phyloP scores from a whole-genome alignment of 169 alveolate genomes.

The Plasmodium gaboni region DNA sequence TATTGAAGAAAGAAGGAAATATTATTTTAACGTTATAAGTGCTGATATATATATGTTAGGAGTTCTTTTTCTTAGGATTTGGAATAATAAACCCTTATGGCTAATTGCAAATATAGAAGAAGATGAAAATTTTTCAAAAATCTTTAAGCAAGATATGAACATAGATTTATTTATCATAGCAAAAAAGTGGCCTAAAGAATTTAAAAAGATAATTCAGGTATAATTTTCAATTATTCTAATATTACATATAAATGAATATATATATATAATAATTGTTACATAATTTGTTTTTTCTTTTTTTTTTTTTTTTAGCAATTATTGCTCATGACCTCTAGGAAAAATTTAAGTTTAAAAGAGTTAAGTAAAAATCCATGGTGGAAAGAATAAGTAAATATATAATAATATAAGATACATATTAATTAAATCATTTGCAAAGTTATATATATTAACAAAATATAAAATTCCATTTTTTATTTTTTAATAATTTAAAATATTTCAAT shows the following conservation, averaged over 20 bases:
- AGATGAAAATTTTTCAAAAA: slow-evolving; percentile 75
- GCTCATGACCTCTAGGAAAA: slow-evolving; percentile 26
- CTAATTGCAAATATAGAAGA: slow-evolving; percentile 81
- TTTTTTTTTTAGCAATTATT: slow-evolving; percentile 17
- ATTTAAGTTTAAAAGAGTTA: slow-evolving; percentile 40
- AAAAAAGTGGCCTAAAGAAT: slow-evolving; percentile 49
- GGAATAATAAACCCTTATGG: slow-evolving; percentile 88
- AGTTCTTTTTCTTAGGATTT: slow-evolving; percentile 84
- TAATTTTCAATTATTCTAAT: too few species aligned
- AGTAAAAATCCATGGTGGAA: slow-evolving; percentile 66
- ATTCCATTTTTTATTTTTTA: too few species aligned
- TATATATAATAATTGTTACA: background rate
- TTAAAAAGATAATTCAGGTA: slow-evolving; percentile 47
- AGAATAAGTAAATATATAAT: background rate
- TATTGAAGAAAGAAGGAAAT: slow-evolving; percentile 72
- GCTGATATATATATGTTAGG: slow-evolving; percentile 80
- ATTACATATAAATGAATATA: too few species aligned
- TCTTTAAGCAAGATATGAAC: slow-evolving; percentile 43
- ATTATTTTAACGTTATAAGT: slow-evolving; percentile 83
- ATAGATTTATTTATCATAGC: slow-evolving; percentile 36
- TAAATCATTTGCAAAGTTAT: too few species aligned
- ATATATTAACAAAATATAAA: too few species aligned
- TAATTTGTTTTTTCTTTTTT: slow-evolving; percentile 1
- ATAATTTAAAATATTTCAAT: too few species aligned
- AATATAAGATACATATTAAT: too few species aligned